Percentiles rank a stretch among this genome's conserved stretches.
Evolutionary conservation across 352 stramenopile genomes (phyloP).

Genomic region (Globisporangium iwayamae): DNA sequence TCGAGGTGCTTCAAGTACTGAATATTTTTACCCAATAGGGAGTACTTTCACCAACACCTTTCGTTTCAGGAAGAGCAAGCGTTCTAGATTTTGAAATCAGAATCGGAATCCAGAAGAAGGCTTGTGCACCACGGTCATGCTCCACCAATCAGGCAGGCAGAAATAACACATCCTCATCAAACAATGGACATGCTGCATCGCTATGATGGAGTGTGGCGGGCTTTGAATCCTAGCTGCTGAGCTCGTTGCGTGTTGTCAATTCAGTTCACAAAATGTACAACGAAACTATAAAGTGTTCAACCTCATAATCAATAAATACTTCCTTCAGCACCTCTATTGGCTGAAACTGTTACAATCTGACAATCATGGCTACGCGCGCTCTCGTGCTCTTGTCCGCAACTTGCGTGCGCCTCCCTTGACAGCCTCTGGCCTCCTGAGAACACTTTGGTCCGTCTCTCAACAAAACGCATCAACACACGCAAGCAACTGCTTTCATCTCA

Average conservation of each 20-base stretch:
- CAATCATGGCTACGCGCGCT: background rate
- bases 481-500: background rate
- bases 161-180: background rate
- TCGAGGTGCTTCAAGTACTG: background rate
- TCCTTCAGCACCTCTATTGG: background rate
- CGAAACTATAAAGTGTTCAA: too few relatives aligned
- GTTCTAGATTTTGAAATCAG: background rate
- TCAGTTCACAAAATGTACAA: too few relatives aligned
- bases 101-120: background rate
- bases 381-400: background rate
- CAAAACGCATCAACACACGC: background rate
- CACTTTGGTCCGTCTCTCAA: background rate
- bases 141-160: background rate
- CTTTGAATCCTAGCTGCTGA: too few relatives aligned
- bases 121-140: background rate
- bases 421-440: slow-evolving; percentile 13
- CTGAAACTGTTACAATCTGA: background rate
- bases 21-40: background rate
- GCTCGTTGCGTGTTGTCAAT: too few relatives aligned
- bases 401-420: slow-evolving; percentile 5
- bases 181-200: background rate
- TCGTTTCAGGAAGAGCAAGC: background rate
- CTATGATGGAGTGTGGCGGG: background rate
- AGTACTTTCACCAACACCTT: background rate
- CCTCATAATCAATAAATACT: too few relatives aligned